A percentile compares a stretch with the other conserved stretches of the same genome.
Evolutionary conservation across 1,139 yeast genomes (phyloP).

Genomic region (Spathaspora sp.): DNA sequence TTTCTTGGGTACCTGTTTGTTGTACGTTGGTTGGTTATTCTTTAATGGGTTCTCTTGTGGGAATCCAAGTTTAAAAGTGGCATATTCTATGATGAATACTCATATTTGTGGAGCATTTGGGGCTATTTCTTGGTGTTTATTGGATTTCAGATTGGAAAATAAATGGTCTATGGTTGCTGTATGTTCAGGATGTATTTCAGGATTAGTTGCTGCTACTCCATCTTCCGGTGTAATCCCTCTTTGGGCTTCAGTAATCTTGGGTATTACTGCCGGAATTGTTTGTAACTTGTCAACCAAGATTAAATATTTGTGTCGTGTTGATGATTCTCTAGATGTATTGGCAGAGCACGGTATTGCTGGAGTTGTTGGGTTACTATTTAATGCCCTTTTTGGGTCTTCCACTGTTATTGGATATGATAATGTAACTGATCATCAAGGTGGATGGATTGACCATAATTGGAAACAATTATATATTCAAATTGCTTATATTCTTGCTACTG

Average conservation of each 20-base stretch:
- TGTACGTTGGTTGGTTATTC: conserved; percentile 80
- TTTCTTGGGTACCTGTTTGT: conserved; percentile 69
- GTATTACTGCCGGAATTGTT: conserved; percentile 73
- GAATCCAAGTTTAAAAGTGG: conserved; percentile 63
- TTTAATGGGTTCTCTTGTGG: conserved; percentile 83
- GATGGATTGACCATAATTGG: conserved; percentile 90
- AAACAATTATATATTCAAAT: conserved; percentile 88
- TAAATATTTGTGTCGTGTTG: conserved; percentile 78
- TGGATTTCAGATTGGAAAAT: conserved; percentile 83
- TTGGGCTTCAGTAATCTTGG: conserved; percentile 88
- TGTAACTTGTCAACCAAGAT: conserved; percentile 91
- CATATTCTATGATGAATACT: conserved; percentile 88
- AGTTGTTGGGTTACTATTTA: conserved; percentile 79
- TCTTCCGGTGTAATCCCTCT: conserved; percentile 87
- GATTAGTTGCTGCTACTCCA: conserved; percentile 96
- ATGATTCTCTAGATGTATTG: conserved; percentile 90
- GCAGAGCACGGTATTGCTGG: conserved; percentile 99
- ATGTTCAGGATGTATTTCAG: conserved; percentile 94
- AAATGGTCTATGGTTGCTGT: conserved; percentile 95
- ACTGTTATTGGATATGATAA: conserved; percentile 91
- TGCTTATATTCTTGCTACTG: conserved; percentile 74
- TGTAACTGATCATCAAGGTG: conserved; percentile 78
- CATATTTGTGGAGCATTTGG: conserved; percentile 89
- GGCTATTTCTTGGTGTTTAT: conserved; percentile 86
- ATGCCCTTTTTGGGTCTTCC: conserved; percentile 83